Evolutionary conservation across 2,329 filamentous ascomycete genomes (phyloP).

Genomic region (Emergomyces pasteurianus): DNA sequence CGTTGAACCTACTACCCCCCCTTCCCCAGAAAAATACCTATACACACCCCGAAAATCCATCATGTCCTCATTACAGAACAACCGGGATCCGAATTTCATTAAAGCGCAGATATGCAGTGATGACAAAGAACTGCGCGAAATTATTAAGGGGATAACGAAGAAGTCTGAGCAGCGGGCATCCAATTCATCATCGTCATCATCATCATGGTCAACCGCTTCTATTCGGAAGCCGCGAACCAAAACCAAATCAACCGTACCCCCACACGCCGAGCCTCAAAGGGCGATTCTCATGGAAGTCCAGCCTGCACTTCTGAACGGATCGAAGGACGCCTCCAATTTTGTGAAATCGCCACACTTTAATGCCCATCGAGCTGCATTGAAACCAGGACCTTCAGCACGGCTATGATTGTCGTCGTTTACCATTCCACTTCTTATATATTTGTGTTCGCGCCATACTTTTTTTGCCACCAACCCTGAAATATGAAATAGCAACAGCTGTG

Average conservation of each 20-base stretch:
- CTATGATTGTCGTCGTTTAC: slow-evolving; percentile 2
- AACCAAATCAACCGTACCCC: slow-evolving; percentile 19
- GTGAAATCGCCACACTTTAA: slow-evolving; percentile 6
- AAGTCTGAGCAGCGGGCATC: slow-evolving; percentile 13
- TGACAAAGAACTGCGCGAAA: slow-evolving; percentile 60
- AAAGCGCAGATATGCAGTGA: slow-evolving; percentile 70
- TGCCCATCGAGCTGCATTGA: slow-evolving; percentile 8
- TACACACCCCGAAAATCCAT: slow-evolving; percentile 66
- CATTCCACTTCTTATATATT: background rate
- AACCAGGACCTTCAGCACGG: slow-evolving; percentile 6
- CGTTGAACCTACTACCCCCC: slow-evolving; percentile 46
- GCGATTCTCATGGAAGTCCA: slow-evolving; percentile 35
- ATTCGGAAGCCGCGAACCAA: slow-evolving; percentile 14
- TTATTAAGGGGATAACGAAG: slow-evolving; percentile 49
- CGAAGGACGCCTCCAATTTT: background rate
- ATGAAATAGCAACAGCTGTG: background rate
- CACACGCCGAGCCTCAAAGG: slow-evolving; percentile 30
- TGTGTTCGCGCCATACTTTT: background rate
- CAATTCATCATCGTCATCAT: slow-evolving; percentile 1
- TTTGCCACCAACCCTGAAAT: no score
- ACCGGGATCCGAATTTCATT: slow-evolving; percentile 51
- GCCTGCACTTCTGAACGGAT: slow-evolving; percentile 22
- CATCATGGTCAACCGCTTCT: background rate
- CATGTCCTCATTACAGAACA: slow-evolving; percentile 58
- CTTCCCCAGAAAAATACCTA: slow-evolving; percentile 47